Evolutionary conservation across 495 filamentous ascomycete genomes (phyloP), one percentile per base, ranked within the genome.

Genomic region (Podospora sp.): DNA sequence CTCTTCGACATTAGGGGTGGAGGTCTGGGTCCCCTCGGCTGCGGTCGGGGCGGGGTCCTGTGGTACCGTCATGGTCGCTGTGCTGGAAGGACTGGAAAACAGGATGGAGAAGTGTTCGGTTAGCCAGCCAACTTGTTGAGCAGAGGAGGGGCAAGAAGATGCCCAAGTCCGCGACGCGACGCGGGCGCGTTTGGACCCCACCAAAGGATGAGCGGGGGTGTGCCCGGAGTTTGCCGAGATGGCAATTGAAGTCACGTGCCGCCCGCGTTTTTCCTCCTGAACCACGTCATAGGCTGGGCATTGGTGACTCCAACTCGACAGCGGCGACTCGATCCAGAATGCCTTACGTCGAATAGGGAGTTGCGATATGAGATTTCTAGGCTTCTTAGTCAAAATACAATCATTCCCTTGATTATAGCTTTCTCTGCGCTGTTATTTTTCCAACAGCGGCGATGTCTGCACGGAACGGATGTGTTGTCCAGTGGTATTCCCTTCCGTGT

Each of bases 1-100:
- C 52, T 76, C 74, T 65, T 77, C 75, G 62, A 74, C 66, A 18
- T 72, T 66, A 20, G 62, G 62, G 0, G 35, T 18, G 16, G 68
- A 21, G 49, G 51, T 14, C 22, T 60, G n/a, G 27, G 36, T 25
- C 27, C 16, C 27, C 24, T 35, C 56, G 26, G 25, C n/a, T 7
- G 56, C 6, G 14, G 56, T 4, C n/a, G 56, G 8, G 5, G 56
- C 56, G 18, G 56, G 8, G 26, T 20, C 26, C n/a, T 59, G 24
- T 33, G 56, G 6, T n/a, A 59, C 56, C 14, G 56, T 59, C 56
- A 59, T 59, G 22, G 22, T 33, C 26, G 18, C 56, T 27, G 56
- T 14, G 22, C n/a, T 1, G 20, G 7, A 26, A 3, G 14, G 5
- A 2, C 3, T 26, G 52, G 16, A 55, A 1, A 55, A 9, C 21